phyloP scores from a whole-genome alignment of 2,329 filamentous ascomycete genomes.

The Ascochyta viciae-villosae region DNA sequence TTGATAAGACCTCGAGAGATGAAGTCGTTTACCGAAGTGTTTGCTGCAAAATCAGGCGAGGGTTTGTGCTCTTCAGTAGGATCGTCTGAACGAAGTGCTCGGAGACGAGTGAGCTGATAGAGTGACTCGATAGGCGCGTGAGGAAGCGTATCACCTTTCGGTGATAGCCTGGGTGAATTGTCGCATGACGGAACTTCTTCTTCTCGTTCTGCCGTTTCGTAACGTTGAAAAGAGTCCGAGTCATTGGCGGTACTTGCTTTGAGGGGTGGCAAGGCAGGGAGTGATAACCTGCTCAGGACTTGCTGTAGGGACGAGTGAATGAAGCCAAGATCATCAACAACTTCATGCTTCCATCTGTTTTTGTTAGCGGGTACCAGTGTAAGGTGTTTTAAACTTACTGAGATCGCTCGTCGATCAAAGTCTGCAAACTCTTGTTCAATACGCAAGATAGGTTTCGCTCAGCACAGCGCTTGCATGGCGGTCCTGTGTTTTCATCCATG shows the following conservation, averaged over 20 bases:
- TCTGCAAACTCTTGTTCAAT: slow-evolving; percentile 60
- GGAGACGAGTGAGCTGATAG: slow-evolving; percentile 56
- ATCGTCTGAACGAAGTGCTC: slow-evolving; percentile 45
- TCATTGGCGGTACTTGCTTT: slow-evolving; percentile 28
- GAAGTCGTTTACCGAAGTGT: slow-evolving; percentile 51
- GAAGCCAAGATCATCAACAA: slow-evolving; percentile 35
- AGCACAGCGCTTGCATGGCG: slow-evolving; percentile 58
- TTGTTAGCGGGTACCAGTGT: neutral
- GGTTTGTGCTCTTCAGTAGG: slow-evolving; percentile 48
- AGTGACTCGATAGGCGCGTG: slow-evolving; percentile 56
- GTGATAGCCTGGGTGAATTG: slow-evolving; percentile 38
- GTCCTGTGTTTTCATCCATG: slow-evolving; percentile 55
- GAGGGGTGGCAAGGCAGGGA: slow-evolving; percentile 49
- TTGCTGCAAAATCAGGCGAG: slow-evolving; percentile 2
- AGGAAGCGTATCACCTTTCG: slow-evolving; percentile 36
- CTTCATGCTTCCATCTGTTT: slow-evolving; percentile 34
- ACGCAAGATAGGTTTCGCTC: slow-evolving; percentile 59
- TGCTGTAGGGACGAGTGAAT: slow-evolving; percentile 51
- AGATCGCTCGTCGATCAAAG: slow-evolving; percentile 56
- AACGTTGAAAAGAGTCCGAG: slow-evolving; percentile 31
- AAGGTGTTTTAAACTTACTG: slow-evolving; percentile 27
- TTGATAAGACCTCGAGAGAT: slow-evolving; percentile 59
- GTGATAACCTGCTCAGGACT: slow-evolving; percentile 48
- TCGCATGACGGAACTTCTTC: slow-evolving; percentile 41
- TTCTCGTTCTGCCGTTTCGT: slow-evolving; percentile 48